Conservation (phyloP, 257 asterid genomes). For the Misopates orontium region DNA sequence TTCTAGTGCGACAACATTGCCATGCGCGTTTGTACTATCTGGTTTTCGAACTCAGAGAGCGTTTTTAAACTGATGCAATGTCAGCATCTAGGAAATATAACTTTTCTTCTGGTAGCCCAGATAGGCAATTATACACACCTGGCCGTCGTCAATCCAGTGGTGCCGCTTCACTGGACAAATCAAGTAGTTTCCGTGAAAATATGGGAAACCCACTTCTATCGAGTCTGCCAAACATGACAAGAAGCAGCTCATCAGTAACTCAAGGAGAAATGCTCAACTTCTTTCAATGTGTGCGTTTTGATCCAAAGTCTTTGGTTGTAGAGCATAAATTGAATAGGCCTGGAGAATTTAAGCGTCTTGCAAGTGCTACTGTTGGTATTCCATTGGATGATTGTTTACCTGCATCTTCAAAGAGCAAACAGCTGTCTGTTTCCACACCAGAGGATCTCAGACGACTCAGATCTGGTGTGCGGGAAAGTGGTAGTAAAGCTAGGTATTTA, state of each 20-base stretch:
- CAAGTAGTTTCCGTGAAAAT: conserved; percentile 70
- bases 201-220: conserved; percentile 73
- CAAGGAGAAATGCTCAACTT: conserved; percentile 73
- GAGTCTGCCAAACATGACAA: conserved; percentile 74
- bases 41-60: conserved; percentile 52
- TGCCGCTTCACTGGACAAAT: conserved; percentile 72
- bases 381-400: conserved; percentile 68
- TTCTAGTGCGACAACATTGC: conserved; percentile 29
- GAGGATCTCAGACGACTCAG: conserved; percentile 83
- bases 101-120: conserved; percentile 81
- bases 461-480: conserved; percentile 68
- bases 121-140: conserved; percentile 68
- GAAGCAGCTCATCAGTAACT: conserved; percentile 63
- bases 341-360: conserved; percentile 72
- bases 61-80: conserved; percentile 75
- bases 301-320: conserved; percentile 77
- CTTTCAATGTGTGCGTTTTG: conserved; percentile 81
- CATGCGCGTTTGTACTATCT: conserved; percentile 75
- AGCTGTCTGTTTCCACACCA: conserved; percentile 52
- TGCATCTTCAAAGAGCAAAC: conserved; percentile 57
- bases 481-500: conserved; percentile 76
- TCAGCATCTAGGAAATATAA: conserved; percentile 87
- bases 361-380: conserved; percentile 72
- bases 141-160: conserved; percentile 74
- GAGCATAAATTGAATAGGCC: conserved; percentile 79